Evolutionary conservation across 495 filamentous ascomycete species (phyloP).

Genomic region (Letharia columbiana): DNA sequence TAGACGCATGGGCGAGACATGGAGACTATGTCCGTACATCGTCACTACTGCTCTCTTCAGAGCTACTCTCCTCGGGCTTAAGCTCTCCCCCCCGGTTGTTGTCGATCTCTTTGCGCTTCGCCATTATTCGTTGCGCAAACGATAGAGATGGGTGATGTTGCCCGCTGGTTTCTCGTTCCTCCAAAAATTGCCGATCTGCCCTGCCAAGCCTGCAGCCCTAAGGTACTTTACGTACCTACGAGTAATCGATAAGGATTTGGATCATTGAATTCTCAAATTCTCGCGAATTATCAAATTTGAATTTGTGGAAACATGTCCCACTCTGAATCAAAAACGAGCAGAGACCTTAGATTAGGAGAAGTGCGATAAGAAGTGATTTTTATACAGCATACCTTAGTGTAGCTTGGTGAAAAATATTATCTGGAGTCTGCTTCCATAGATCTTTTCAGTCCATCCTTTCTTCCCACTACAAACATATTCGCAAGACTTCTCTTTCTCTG

Average conservation of each 20-base stretch:
- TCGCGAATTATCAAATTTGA: background rate
- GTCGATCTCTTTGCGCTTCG: constrained; percentile 24
- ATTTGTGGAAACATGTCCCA: too few species aligned
- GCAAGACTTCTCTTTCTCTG: too few species aligned
- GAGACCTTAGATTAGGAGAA: too few species aligned
- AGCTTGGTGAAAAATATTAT: too few species aligned
- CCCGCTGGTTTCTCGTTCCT: background rate
- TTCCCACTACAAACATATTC: too few species aligned
- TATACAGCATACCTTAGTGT: too few species aligned
- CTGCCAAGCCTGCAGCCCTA: constrained; percentile 6
- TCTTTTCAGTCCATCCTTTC: too few species aligned
- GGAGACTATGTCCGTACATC: constrained; percentile 21
- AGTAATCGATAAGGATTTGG: background rate
- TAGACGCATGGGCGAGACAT: background rate
- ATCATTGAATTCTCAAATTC: background rate
- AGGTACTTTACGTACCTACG: too few species aligned
- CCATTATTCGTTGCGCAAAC: constrained; percentile 17
- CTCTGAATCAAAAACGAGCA: too few species aligned
- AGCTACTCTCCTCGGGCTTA: constrained; percentile 20
- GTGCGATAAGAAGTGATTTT: too few species aligned
- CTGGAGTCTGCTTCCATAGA: too few species aligned
- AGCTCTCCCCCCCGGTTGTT: constrained; percentile 2
- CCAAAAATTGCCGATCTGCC: background rate
- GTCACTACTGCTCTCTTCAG: constrained; percentile 28
- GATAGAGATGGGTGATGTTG: background rate